Evolutionary conservation across 257 asterid species (phyloP), one percentile per base, ranked within the genome.

Genomic region (Linaria vulgaris): DNA sequence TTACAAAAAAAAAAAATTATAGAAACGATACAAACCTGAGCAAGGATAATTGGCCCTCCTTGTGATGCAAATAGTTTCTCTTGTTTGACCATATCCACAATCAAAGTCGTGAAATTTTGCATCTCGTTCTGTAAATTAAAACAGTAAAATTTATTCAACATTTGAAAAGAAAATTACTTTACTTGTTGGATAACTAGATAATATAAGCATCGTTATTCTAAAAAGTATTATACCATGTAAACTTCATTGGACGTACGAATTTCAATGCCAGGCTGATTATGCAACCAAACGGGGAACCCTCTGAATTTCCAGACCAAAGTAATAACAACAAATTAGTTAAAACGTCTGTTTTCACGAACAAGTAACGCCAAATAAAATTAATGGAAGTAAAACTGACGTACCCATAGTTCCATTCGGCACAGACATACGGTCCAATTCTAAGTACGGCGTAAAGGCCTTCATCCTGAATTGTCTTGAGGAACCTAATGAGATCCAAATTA

Each of bases 391-490:
- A 49, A 31, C 44, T 39, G 21, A 1, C 23, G 20, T 80, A 88
- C 95, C 96, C 97, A 25, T 73, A 90, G 56, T 83, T 90, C 96
- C 97, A 86, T 60, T 87, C 97, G 0, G 97, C 97, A 56, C 95
- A 89, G 67, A 75, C 88, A 54, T 89, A 89, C 0, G 97, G 97
- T 50, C 97, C 97, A 63, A 89, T 87, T 3, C 97, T 85, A 44
- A 89, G 89, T 44, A 89, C 76, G 11, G 78, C 75, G 19, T 69
- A 81, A 25, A 90, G 91, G 1, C 96, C 97, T 24, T 66, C 80
- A 3, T 71, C 69, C 19, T 77, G 87, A 24, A 87, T 52, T 0
- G 88, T 78, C 68, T 90, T 83, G 24, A 90, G 34, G 63, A 90
- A 90, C 74, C 83, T 83, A 20, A 85, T 53, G 6, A 90, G 71